phyloP scores from a whole-genome alignment of 129 eudicot genomes.

The Mikania micrantha region DNA sequence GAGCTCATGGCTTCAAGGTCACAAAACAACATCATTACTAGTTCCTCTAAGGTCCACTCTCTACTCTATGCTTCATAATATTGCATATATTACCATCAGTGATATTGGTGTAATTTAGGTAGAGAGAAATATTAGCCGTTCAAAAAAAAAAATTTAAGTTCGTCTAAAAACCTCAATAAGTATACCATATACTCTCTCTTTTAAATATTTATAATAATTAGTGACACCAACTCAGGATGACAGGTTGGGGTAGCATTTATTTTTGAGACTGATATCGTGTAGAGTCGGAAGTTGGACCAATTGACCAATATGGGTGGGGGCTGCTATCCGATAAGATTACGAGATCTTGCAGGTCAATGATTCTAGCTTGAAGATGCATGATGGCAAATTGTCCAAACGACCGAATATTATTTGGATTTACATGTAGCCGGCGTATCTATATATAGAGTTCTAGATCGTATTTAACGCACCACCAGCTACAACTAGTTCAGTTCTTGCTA shows the following conservation, averaged over 20 bases:
- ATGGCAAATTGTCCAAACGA: conserved; percentile 5
- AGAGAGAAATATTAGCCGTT: no score
- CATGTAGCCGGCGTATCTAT: conserved; percentile 17
- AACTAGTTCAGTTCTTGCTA: conserved; percentile 2
- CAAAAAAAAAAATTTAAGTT: no score
- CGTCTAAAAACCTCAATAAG: no score
- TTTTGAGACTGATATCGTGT: conserved; percentile 5
- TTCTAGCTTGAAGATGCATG: not conserved
- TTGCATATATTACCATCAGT: no score
- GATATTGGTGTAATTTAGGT: no score
- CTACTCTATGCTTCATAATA: no score
- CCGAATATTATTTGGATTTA: not conserved
- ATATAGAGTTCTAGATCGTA: conserved; percentile 8
- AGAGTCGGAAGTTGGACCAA: conserved; percentile 8
- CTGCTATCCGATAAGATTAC: conserved; percentile 33
- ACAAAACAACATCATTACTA: no score
- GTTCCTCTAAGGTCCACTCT: no score
- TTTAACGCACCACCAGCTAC: conserved; percentile 22
- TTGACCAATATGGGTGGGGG: conserved; percentile 23
- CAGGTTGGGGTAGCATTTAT: not conserved
- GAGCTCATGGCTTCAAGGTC: no score
- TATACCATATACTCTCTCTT: no score
- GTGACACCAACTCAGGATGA: not conserved
- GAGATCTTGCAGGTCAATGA: conserved; percentile 23
- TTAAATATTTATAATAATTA: no score